Base-by-base conservation (phyloP, 257 asterid species). In the Mentha longifolia region DNA sequence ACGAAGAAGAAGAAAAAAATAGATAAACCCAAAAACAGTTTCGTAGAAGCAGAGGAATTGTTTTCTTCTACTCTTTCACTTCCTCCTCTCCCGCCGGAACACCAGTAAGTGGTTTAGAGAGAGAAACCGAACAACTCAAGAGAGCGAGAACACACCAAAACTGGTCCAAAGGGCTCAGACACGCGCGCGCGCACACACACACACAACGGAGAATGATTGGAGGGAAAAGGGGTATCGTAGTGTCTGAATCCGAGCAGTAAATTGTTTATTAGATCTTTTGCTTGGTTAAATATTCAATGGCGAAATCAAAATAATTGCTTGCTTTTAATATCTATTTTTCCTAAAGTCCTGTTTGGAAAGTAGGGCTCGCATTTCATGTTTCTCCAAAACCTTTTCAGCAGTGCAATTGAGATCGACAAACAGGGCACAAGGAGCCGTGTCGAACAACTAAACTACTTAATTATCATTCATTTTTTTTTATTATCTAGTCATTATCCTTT, bases 31-130 rank as follows among this genome's bases (percentile, higher is more conserved):
- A 51, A 33, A 19, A 16, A 72, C 68, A 75, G 93, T 90, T 87
- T 78, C 96, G 91, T 92, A 86, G 85, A 93, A 90, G 95, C 77
- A 80, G 89, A 87, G 89, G 63, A 88, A 88, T 82, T 78, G 92
- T 47, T 93, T 86, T 74, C 98, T 79, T 91, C 88, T 79, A 90
- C 96, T 88, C 97, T 71, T 85, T 80, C 86, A 82, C 90, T 90
- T 87, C 90, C 90, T 83, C 65, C 84, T 65, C 90, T 79, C 84
- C 85, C 93, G 93, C 86, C 90, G 87, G 81, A 76, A 85, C 84
- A 80, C 84, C 77, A 61, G 83, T 66, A 33, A 62, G 67, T 47
- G 76, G 71, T 43, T 42, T 54, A 77, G 76, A 75, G 76, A 74
- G 79, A 73, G 61, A 74, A 52, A 81, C 45, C 12, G 61, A 31